Percentiles rank a stretch among this genome's conserved stretches.
Evolutionary conservation across 1,284 basidiomycete species (phyloP).

Genomic region (Tilletia horrida): DNA sequence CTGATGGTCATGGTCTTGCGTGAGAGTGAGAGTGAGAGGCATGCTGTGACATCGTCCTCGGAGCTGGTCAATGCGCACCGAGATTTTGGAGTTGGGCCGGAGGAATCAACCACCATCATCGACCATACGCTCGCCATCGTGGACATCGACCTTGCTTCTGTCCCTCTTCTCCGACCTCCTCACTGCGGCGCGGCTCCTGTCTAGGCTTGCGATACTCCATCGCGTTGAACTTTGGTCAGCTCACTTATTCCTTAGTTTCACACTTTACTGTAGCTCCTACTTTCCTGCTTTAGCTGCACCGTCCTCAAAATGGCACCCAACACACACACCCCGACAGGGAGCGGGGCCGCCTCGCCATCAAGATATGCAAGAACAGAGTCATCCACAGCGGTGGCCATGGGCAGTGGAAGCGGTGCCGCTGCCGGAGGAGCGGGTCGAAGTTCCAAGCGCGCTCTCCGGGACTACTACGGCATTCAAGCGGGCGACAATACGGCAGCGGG

Average conservation of each 20-base stretch:
- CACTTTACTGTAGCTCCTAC: neutral
- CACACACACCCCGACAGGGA: neutral
- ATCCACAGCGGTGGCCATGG: neutral
- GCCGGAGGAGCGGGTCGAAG: neutral
- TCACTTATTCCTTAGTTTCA: too few relatives aligned
- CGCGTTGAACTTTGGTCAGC: too few relatives aligned
- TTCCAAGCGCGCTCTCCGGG: constrained; percentile 27
- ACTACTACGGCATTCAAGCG: constrained; percentile 43
- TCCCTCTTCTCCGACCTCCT: too few relatives aligned
- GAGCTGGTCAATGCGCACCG: neutral
- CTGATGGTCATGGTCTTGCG: neutral
- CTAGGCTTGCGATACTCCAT: too few relatives aligned
- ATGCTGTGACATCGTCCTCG: neutral
- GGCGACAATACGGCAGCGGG: constrained; percentile 1
- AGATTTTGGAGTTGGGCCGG: too few relatives aligned
- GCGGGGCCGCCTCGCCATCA: neutral
- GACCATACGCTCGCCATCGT: too few relatives aligned
- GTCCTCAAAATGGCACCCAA: neutral
- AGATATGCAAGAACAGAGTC: neutral
- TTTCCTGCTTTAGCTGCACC: neutral
- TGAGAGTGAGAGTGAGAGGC: neutral
- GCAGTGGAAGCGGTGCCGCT: neutral
- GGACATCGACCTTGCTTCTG: too few relatives aligned
- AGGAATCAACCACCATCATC: too few relatives aligned
- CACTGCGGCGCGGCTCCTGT: too few relatives aligned